Percentiles rank a stretch among this genome's conserved stretches.
Evolutionary conservation across 352 stramenopile genomes (phyloP).

Genomic region (Pythium phragmiticola): DNA sequence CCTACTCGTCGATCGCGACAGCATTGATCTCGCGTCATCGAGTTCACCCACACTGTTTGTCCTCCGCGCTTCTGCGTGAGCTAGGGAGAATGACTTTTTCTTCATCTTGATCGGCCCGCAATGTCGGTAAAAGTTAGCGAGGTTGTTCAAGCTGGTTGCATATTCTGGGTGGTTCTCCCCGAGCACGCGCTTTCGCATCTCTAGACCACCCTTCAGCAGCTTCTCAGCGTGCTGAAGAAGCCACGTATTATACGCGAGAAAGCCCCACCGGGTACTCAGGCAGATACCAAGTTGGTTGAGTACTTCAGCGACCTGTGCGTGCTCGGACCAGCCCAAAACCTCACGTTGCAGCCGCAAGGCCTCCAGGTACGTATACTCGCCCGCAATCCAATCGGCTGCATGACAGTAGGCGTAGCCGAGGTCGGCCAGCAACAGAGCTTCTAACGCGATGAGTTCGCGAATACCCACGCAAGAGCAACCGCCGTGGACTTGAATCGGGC

Average conservation of each 20-base stretch:
- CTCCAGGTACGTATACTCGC: slow-evolving; percentile 77
- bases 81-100: slow-evolving; percentile 14
- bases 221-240: slow-evolving; percentile 70
- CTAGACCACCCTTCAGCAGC: slow-evolving; percentile 63
- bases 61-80: slow-evolving; percentile 13
- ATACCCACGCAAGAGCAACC: slow-evolving; percentile 70
- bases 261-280: slow-evolving; percentile 69
- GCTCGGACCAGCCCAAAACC: slow-evolving; percentile 69
- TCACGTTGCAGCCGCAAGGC: slow-evolving; percentile 75
- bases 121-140: slow-evolving; percentile 87
- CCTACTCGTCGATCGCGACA: slow-evolving; percentile 16
- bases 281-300: slow-evolving; percentile 82
- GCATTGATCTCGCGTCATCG: slow-evolving; percentile 22
- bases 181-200: slow-evolving; percentile 71
- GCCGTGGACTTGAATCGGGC: slow-evolving; percentile 29
- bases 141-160: slow-evolving; percentile 79
- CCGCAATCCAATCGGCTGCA: slow-evolving; percentile 73
- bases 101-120: slow-evolving; percentile 29
- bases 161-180: slow-evolving; percentile 78
- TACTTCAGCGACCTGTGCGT: slow-evolving; percentile 77
- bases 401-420: slow-evolving; percentile 77
- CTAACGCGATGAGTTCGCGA: slow-evolving; percentile 67
- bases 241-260: slow-evolving; percentile 72
- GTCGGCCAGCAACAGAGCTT: slow-evolving; percentile 73
- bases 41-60: slow-evolving; percentile 19